Evolutionary conservation across 805 yeast species (phyloP).

Genomic region (Monosporozyma yasuniensis): DNA sequence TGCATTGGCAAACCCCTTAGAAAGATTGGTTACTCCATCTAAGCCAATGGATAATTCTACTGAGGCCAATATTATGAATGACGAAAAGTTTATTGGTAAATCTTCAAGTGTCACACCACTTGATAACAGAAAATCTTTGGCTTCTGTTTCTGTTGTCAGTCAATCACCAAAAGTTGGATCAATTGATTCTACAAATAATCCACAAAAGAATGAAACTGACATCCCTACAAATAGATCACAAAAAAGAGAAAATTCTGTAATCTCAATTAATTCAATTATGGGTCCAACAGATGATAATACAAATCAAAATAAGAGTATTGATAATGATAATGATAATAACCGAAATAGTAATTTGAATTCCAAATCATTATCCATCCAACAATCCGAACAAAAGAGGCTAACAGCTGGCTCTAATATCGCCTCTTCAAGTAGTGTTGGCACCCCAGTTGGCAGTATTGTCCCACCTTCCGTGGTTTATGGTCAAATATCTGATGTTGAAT

Average conservation of each 20-base stretch:
- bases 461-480: slow-evolving; percentile 14
- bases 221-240: neutral
- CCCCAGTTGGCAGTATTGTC: neutral
- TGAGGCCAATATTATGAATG: neutral
- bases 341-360: neutral
- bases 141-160: neutral
- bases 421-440: neutral
- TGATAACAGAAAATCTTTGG: neutral
- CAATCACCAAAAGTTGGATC: neutral
- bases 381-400: neutral
- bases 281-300: neutral
- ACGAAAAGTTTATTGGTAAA: neutral
- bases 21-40: slow-evolving; percentile 1
- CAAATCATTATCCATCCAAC: neutral
- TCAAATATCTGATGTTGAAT: slow-evolving; percentile 29
- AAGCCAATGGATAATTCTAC: neutral
- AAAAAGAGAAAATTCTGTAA: slow-evolving; percentile 7
- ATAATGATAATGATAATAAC: neutral
- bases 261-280: slow-evolving; percentile 7
- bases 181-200: neutral
- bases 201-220: neutral
- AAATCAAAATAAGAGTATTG: neutral
- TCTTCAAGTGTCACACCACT: neutral
- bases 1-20: slow-evolving; percentile 8
- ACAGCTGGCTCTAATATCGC: neutral